phyloP scores from a whole-genome alignment of 129 eudicot genomes.

The Flaveria linearis region DNA sequence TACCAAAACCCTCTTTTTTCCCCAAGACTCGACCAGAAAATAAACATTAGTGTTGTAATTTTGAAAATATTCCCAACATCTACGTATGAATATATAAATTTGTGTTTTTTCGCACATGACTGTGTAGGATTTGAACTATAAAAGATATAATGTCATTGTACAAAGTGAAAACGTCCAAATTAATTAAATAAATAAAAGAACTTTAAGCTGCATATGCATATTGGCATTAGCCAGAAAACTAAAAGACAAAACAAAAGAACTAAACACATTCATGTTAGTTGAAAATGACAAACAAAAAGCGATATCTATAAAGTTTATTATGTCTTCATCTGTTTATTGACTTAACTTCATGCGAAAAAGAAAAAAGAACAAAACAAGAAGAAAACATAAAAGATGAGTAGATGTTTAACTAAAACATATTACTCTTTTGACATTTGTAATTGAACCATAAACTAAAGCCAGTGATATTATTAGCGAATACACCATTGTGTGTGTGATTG shows the following conservation, averaged over 20 bases:
- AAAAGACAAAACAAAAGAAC: conserved; percentile 25
- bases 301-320: conserved; percentile 24
- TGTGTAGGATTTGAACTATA: too few relatives aligned
- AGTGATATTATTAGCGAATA: conserved; percentile 22
- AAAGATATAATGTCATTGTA: background rate
- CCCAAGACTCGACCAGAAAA: too few relatives aligned
- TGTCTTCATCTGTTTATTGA: conserved; percentile 26
- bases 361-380: conserved; percentile 1
- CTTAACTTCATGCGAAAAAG: conserved; percentile 14
- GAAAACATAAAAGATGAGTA: conserved; percentile 37
- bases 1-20: too few relatives aligned
- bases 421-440: conserved; percentile 24
- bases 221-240: conserved; percentile 22
- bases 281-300: conserved; percentile 34
- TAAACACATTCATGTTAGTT: conserved; percentile 28
- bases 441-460: conserved; percentile 25
- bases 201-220: conserved; percentile 26
- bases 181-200: background rate
- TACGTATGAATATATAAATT: too few relatives aligned
- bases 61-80: too few relatives aligned
- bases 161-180: background rate
- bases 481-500: conserved; percentile 15
- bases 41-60: too few relatives aligned
- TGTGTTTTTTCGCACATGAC: too few relatives aligned
- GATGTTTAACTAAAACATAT: conserved; percentile 35